Base-by-base conservation (phyloP, 768 basidiomycete genomes). In the Mycena sanguinolenta region DNA sequence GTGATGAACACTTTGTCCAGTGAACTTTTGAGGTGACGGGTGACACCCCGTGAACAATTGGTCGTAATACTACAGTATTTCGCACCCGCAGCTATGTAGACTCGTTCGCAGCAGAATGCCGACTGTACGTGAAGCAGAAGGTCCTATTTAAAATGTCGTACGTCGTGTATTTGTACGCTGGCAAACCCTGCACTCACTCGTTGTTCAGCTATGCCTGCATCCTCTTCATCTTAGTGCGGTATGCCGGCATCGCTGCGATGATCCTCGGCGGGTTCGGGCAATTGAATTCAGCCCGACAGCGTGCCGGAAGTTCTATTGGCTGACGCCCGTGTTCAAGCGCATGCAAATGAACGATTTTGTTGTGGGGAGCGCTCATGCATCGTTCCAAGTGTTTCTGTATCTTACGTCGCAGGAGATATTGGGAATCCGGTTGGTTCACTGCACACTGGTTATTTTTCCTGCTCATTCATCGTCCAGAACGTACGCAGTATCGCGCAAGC, bases 401-500 rank as follows among this genome's bases (percentile, higher is more conserved):
- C 38, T 66, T 30, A 19, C 36, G 13, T 66, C 65, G 28, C 65
- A 66, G 38, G 44, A 27, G 8, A 58, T 66, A 21, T 38, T 66
- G 25, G 30, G 28, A 25, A 3, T 66, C 44, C 38, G 65, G 65
- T 63, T 3, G 2, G 50, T 39, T n/a, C n/a, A n/a, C n/a, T n/a
- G n/a, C n/a, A n/a, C n/a, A n/a, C n/a, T n/a, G n/a, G n/a, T n/a
- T n/a, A n/a, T n/a, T n/a, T n/a, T n/a, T 12, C 21, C 19, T 23
- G 32, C 21, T 10, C 14, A 14, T 14, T 7, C n/a, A 25, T n/a
- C 21, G 13, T 42, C 25, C 44, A 68, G 66, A 32, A 70, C 69
- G 3, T 70, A 70, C 36, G 69, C 69, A 5, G 69, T 70, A 8
- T 70, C 69, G 62, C 38, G 69, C 36, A 58, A 59, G 28, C 46